Evolutionary conservation across 2,329 filamentous ascomycete species (phyloP), one percentile per base, ranked within the genome.

Genomic region (Drechslerella dactyloides): DNA sequence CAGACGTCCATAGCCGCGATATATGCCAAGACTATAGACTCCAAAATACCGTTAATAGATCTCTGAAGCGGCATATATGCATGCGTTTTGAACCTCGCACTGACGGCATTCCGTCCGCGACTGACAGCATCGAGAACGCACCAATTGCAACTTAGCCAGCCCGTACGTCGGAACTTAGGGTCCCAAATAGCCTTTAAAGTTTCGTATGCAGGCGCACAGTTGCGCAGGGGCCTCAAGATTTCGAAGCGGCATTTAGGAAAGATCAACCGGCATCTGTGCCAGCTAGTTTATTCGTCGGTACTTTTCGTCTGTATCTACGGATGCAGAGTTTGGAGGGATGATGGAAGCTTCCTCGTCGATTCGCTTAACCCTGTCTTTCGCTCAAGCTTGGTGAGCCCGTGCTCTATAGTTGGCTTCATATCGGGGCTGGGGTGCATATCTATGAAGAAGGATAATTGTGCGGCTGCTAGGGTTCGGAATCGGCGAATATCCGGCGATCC

Each of bases 191-290:
- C 51, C 50, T 65, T 55, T 44, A 60, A n/a, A n/a, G n/a, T n/a
- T 33, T 33, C 27, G 27, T 8, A 33, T 33, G 27, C 27, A 33
- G 27, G 8, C 27, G 30, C 19, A 53, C 13, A 21, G 54, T 23
- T 65, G 40, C 44, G 27, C 54, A 63, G 65, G 65, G 56, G 48
- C 53, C 27, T 65, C 56, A 42, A 53, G 68, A 65, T 57, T 35
- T 65, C 56, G 68, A 65, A 65, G 68, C 68, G 68, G 68, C 68
- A 72, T 72, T 72, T 72, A 65, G 68, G 68, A 56, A 72, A 17
- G 50, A 24, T 61, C 68, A 72, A 72, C 68, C 68, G 68, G 51
- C 33, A 58, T 11, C 19, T 3, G 27, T 3, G 8, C 27, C 3
- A 33, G 27, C 27, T 33, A 19, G 44, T 48, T 21, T 48, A 21